Base-by-base conservation (phyloP, 2,329 filamentous ascomycete genomes). In the Beauveria sp. region DNA sequence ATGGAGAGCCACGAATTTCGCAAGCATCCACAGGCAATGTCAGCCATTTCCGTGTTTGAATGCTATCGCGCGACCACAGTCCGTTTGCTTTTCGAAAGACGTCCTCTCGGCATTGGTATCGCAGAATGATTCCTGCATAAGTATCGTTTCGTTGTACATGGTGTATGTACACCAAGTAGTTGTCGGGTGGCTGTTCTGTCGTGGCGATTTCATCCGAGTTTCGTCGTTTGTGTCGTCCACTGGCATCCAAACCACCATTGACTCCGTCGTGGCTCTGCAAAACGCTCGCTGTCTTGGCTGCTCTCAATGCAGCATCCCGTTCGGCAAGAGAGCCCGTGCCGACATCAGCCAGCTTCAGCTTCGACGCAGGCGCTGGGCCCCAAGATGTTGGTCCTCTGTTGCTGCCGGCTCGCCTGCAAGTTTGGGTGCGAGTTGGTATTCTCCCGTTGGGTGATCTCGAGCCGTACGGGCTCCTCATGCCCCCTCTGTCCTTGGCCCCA, bases 41-140 rank as follows among this genome's bases (percentile, higher is more conserved):
- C 18, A 99, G 82, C 65, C 85, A 88, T 69, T 90, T 90, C 63
- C 93, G 87, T 53, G 87, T 85, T 72, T 97, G 93, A 42, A 98
- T 88, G 65, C 86, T 91, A 71, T 98, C 95, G 65, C 92, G 91
- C 7, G 92, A 91, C 95, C 95, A 99, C 69, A 99, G 86, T 12
- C 95, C 86, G 72, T 99, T 99, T 45, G 91, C 87, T 72, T 90
- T 95, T 63, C 91, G 84, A 66, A 99, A 87, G 2, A 89, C 83
- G 53, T 93, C 88, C 61, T 92, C 87, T 65, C 90, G 85, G 72
- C 93, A 98, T 68, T 90, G 88, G 74, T 96, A 99, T 68, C 88
- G 90, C 66, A 99, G 87, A 58, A 95, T 89, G 56, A 99, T 87
- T 3, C 95, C 93, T 1, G 93, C 92, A 67, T 98, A 87, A 1